phyloP scores from a whole-genome alignment of 768 basidiomycete genomes.

The Austroboletus eburneus region DNA sequence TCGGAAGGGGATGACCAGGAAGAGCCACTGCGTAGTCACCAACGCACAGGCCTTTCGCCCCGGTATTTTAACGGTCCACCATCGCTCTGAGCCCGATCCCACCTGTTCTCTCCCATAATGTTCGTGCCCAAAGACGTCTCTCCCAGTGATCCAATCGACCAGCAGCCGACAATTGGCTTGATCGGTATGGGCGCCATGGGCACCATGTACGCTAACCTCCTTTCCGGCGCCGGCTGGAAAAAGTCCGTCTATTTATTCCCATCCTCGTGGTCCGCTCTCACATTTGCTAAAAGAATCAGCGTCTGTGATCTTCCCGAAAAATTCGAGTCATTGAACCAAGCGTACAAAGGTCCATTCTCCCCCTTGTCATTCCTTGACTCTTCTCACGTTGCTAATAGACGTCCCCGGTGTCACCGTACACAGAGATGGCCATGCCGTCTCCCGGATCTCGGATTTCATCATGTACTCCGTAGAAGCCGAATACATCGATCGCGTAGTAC shows the following conservation, averaged over 20 bases:
- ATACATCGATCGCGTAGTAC: conserved; percentile 77
- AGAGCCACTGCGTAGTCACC: too few relatives aligned
- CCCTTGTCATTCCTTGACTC: not conserved
- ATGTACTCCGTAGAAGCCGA: conserved; percentile 96
- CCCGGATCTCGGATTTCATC: conserved; percentile 88
- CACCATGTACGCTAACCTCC: conserved; percentile 79
- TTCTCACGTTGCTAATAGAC: conserved; percentile 34
- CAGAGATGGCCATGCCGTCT: conserved; percentile 81
- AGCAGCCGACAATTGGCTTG: conserved; percentile 79
- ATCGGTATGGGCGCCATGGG: conserved; percentile 99
- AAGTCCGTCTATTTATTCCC: conserved; percentile 44
- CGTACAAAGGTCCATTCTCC: conserved; percentile 52
- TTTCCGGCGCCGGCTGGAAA: conserved; percentile 81
- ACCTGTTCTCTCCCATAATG: not conserved
- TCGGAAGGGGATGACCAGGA: too few relatives aligned
- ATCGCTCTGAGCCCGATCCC: too few relatives aligned
- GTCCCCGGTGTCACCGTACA: conserved; percentile 63
- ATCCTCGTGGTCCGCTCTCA: not conserved
- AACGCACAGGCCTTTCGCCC: too few relatives aligned
- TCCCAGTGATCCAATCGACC: conserved; percentile 34
- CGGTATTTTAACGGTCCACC: too few relatives aligned
- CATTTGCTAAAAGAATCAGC: conserved; percentile 55
- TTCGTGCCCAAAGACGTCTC: conserved; percentile 25
- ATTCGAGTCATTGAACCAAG: conserved; percentile 55
- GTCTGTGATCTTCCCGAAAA: conserved; percentile 84